Conservation (phyloP, 331 rosid species). For the Quercus phellos region DNA sequence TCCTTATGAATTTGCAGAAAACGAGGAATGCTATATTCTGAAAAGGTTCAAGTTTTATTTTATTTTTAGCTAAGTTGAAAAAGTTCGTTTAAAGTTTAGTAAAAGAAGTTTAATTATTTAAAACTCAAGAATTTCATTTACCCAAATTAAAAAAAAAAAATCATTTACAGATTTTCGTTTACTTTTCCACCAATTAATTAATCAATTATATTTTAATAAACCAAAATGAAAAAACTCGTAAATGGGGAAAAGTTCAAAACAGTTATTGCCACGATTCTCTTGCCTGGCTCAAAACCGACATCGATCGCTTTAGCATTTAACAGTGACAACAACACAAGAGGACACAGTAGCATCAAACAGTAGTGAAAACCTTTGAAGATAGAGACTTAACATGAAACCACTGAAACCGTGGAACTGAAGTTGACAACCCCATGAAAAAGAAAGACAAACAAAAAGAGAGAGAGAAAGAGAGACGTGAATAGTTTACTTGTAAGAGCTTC, state of each 20-base stretch:
- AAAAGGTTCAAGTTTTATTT: too few species aligned
- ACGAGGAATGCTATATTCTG: too few species aligned
- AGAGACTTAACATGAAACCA: neutral
- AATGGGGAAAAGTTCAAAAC: neutral
- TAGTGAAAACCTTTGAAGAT: neutral
- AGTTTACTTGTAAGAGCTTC: neutral
- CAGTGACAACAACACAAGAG: neutral
- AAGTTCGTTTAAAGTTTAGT: too few species aligned
- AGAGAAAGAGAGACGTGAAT: neutral
- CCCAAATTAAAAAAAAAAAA: neutral
- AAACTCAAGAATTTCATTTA: neutral
- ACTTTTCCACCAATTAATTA: neutral
- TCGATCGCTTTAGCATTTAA: neutral
- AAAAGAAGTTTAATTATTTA: too few species aligned
- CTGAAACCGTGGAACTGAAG: neutral
- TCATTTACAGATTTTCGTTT: neutral
- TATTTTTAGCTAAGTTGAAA: too few species aligned
- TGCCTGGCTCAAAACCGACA: neutral
- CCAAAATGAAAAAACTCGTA: neutral
- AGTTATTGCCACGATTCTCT: neutral
- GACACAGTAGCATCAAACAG: neutral
- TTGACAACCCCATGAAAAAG: neutral
- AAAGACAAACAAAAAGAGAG: neutral
- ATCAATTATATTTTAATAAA: neutral
- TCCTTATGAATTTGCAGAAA: too few species aligned